Evolutionary conservation across 2,329 filamentous ascomycete genomes (phyloP).

Genomic region (Corniculantispora saksenae): DNA sequence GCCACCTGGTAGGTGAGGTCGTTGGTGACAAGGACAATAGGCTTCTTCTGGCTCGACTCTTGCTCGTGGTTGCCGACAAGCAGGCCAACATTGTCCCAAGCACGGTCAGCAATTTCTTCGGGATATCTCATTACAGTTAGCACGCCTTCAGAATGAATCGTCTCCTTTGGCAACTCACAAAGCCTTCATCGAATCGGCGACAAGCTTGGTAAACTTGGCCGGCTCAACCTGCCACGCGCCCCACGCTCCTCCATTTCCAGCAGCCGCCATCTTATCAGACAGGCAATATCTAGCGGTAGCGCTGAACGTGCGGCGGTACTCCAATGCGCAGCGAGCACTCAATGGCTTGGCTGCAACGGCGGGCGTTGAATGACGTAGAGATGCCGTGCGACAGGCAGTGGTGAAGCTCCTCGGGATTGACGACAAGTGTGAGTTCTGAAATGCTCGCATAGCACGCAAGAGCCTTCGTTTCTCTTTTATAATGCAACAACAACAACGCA

Average conservation of each 20-base stretch:
- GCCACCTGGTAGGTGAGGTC: constrained; percentile 89
- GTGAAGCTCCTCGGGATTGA: constrained; percentile 8
- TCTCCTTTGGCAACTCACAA: constrained; percentile 58
- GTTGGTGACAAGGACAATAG: constrained; percentile 65
- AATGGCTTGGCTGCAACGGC: background rate
- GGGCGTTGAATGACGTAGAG: background rate
- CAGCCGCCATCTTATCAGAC: background rate
- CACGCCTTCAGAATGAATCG: background rate
- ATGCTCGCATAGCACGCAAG: constrained; percentile 13
- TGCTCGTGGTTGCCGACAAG: constrained; percentile 52
- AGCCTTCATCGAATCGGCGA: constrained; percentile 76
- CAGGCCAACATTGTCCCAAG: constrained; percentile 96
- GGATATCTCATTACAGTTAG: constrained; percentile 66
- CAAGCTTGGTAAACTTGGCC: constrained; percentile 52
- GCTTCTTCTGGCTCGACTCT: constrained; percentile 31
- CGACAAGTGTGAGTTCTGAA: background rate
- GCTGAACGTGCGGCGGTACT: background rate
- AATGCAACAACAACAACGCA: background rate
- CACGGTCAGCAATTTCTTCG: constrained; percentile 81
- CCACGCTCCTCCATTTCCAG: constrained; percentile 34
- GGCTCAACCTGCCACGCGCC: constrained; percentile 43
- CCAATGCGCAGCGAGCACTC: background rate
- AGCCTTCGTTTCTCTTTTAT: background rate
- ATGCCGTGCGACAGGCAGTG: background rate
- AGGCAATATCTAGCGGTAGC: background rate